Percentiles rank a stretch among this genome's conserved stretches.
Evolutionary conservation across 1,139 yeast genomes (phyloP).

Genomic region (Candida sp.): DNA sequence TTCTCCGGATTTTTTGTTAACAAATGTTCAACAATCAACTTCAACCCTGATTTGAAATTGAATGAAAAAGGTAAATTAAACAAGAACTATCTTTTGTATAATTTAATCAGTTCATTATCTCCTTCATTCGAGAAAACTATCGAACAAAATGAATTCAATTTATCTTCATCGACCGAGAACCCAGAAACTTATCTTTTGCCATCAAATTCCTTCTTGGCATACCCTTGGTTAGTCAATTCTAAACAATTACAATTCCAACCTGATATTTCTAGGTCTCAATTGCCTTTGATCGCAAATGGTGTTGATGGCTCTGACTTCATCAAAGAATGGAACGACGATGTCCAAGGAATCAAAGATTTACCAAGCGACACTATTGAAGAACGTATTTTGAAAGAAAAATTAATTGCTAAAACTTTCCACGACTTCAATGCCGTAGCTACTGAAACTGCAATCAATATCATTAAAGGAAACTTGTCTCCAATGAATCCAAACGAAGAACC

Average conservation of each 20-base stretch:
- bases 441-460: conserved; percentile 74
- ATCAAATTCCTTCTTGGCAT: conserved; percentile 53
- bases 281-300: conserved; percentile 51
- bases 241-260: conserved; percentile 30
- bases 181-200: conserved; percentile 61
- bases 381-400: conserved; percentile 71
- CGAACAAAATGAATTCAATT: conserved; percentile 35
- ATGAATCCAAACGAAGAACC: conserved; percentile 71
- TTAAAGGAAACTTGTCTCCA: conserved; percentile 73
- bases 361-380: conserved; percentile 58
- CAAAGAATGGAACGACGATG: conserved; percentile 90
- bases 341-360: conserved; percentile 76
- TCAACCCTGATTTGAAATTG: conserved; percentile 60
- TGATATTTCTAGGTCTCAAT: conserved; percentile 64
- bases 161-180: conserved; percentile 45
- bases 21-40: conserved; percentile 61
- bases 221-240: conserved; percentile 71
- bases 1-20: conserved; percentile 77
- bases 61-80: conserved; percentile 33
- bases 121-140: conserved; percentile 44
- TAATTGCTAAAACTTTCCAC: conserved; percentile 66
- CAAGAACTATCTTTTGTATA: conserved; percentile 47
- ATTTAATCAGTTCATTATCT: conserved; percentile 54
- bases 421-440: conserved; percentile 79
- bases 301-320: conserved; percentile 54